A percentile compares a stretch with the other conserved stretches of the same genome.
Evolutionary conservation across 192 early-diverging fungal species (phyloP).

Genomic region (Thamnidium elegans): DNA sequence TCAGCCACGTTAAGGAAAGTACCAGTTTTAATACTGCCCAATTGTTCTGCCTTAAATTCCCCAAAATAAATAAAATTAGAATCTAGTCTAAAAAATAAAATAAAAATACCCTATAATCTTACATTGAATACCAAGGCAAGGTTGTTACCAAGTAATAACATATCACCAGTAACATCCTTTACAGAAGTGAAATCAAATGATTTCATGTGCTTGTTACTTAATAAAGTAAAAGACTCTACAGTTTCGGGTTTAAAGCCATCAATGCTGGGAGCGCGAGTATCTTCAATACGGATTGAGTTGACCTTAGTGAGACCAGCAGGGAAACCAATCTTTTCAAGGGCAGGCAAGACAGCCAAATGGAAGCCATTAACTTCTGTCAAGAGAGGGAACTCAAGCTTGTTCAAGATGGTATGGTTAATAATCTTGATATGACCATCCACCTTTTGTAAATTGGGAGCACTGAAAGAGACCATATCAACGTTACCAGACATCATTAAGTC

Average conservation of each 20-base stretch:
- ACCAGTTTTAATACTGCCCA: constrained; percentile 48
- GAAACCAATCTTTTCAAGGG: constrained; percentile 29
- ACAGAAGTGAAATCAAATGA: constrained; percentile 22
- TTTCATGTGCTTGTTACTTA: constrained; percentile 32
- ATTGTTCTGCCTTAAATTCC: constrained; percentile 32
- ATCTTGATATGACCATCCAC: constrained; percentile 26
- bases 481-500: constrained; percentile 23
- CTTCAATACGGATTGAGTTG: constrained; percentile 15
- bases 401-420: constrained; percentile 24
- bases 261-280: constrained; percentile 24
- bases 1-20: constrained; percentile 57
- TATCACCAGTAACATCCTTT: constrained; percentile 12
- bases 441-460: constrained; percentile 25
- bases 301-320: constrained; percentile 24
- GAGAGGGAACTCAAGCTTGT: constrained; percentile 17
- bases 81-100: not conserved
- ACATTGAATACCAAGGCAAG: constrained; percentile 4
- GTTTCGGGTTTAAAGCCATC: constrained; percentile 10
- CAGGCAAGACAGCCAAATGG: constrained; percentile 28
- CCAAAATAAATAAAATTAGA: constrained; percentile 31
- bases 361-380: constrained; percentile 15
- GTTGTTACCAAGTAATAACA: constrained; percentile 7
- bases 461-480: constrained; percentile 13
- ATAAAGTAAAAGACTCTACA: constrained; percentile 17
- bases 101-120: not conserved